Evolutionary conservation across 2,329 filamentous ascomycete genomes (phyloP).

Genomic region (Orbilia blumenaviensis): DNA sequence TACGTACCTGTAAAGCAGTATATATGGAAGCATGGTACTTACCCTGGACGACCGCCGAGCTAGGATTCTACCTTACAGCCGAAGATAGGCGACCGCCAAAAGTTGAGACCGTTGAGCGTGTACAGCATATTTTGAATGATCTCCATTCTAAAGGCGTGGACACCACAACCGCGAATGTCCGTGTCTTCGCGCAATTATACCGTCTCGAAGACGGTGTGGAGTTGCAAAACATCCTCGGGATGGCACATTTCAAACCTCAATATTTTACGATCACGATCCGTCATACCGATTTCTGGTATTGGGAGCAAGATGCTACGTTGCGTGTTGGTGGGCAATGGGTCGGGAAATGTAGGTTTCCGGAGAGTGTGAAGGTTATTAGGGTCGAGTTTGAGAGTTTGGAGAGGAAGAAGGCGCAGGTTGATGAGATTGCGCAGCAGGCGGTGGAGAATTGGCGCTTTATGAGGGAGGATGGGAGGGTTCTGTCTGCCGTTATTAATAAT

Average conservation of each 20-base stretch:
- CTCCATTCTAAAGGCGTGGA: conserved; percentile 55
- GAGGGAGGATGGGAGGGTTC: background rate
- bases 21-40: conserved; percentile 64
- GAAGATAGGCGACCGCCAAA: conserved; percentile 59
- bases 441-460: conserved; percentile 45
- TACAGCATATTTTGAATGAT: conserved; percentile 36
- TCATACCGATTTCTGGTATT: conserved; percentile 66
- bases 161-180: conserved; percentile 58
- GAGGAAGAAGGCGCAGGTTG: conserved; percentile 63
- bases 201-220: conserved; percentile 59
- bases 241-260: conserved; percentile 59
- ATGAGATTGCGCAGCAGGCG: conserved; percentile 62
- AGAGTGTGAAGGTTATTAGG: conserved; percentile 61
- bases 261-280: conserved; percentile 64
- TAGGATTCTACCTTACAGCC: conserved; percentile 61
- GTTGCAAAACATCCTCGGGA: conserved; percentile 58
- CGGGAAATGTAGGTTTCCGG: conserved; percentile 57
- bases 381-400: conserved; percentile 66
- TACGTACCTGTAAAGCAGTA: conserved; percentile 63
- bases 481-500: conserved; percentile 57
- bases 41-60: conserved; percentile 62
- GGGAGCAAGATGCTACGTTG: conserved; percentile 62
- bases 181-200: conserved; percentile 64
- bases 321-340: conserved; percentile 62
- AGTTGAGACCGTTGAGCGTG: conserved; percentile 54